phyloP scores from a whole-genome alignment of 2,329 filamentous ascomycete species.

The Emydomyces testavorans region DNA sequence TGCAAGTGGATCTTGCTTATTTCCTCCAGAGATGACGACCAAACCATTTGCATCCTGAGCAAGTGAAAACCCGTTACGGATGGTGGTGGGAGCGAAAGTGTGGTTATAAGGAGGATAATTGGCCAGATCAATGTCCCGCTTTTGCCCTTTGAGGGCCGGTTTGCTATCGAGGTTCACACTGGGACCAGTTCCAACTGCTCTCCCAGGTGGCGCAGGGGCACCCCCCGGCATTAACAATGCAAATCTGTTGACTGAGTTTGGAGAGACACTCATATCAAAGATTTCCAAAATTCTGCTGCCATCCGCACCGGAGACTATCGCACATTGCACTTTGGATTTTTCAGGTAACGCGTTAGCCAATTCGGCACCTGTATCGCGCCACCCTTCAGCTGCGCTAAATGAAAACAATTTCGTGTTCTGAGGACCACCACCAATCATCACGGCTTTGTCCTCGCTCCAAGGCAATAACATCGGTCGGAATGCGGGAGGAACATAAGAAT shows the following conservation, averaged over 20 bases:
- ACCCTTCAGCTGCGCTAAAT: constrained; percentile 54
- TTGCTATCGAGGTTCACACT: constrained; percentile 26
- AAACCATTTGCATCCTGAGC: constrained; percentile 54
- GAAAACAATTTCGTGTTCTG: constrained; percentile 59
- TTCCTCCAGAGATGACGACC: constrained; percentile 70
- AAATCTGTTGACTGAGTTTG: constrained; percentile 62
- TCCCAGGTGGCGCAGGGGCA: constrained; percentile 36
- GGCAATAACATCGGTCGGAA: constrained; percentile 59
- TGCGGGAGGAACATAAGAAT: constrained; percentile 49
- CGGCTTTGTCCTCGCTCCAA: constrained; percentile 59
- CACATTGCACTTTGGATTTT: constrained; percentile 48
- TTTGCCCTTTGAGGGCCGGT: constrained; percentile 29
- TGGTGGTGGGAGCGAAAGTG: constrained; percentile 54
- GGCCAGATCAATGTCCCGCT: constrained; percentile 45
- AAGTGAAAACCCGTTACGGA: constrained; percentile 58
- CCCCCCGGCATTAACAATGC: constrained; percentile 55
- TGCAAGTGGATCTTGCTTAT: constrained; percentile 52
- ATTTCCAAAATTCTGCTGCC: constrained; percentile 66
- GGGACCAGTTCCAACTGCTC: constrained; percentile 33
- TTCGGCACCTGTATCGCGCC: constrained; percentile 55
- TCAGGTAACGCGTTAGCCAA: constrained; percentile 51
- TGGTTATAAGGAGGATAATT: constrained; percentile 72
- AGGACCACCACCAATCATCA: constrained; percentile 61
- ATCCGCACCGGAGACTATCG: constrained; percentile 60
- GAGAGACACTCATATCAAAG: constrained; percentile 62